Percentiles rank a stretch among this genome's conserved stretches.
These are phyloP conservation scores for Xylariaceae sp. DNA, from an alignment of 2,329 filamentous ascomycete species.

Conservation along the genomic window DNA sequence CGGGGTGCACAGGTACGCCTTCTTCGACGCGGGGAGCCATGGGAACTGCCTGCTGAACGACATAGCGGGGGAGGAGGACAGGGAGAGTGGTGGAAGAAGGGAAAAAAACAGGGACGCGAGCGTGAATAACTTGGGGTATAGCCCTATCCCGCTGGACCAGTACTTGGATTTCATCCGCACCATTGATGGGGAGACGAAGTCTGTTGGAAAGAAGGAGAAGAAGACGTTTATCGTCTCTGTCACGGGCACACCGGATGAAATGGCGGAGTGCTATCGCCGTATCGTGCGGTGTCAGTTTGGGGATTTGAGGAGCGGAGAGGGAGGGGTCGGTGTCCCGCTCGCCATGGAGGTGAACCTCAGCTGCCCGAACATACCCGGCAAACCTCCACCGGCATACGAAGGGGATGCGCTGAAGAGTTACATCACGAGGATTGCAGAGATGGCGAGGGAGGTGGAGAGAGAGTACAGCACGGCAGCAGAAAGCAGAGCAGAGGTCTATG, in stretches of 20 bases:
- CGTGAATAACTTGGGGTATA: constrained; percentile 72
- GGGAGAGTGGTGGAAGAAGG: constrained; percentile 1
- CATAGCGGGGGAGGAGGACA: constrained; percentile 13
- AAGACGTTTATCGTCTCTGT: constrained; percentile 68
- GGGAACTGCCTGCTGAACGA: not conserved
- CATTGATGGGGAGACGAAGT: constrained; percentile 34
- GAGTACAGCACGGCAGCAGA: not conserved
- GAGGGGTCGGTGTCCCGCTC: constrained; percentile 40
- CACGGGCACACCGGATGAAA: constrained; percentile 56
- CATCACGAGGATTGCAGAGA: constrained; percentile 33
- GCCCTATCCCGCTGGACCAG: constrained; percentile 51
- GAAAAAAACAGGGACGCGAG: constrained; percentile 37
- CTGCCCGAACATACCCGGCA: constrained; percentile 67
- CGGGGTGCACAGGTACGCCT: constrained; percentile 56
- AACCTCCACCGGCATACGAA: constrained; percentile 67
- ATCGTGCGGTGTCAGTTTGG: constrained; percentile 36
- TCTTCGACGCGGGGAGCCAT: constrained; percentile 48
- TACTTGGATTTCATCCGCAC: constrained; percentile 43
- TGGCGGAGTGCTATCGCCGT: constrained; percentile 49
- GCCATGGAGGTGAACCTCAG: constrained; percentile 74
- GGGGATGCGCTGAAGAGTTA: constrained; percentile 47
- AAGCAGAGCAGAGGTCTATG: constrained; percentile 4
- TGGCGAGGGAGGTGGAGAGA: constrained; percentile 31
- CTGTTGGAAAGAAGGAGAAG: constrained; percentile 14
- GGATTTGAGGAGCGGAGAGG: constrained; percentile 10